Evolutionary conservation across 108 stramenopile genomes (phyloP), one percentile per base, ranked within the genome.

Genomic region (Cyclotella atomus): DNA sequence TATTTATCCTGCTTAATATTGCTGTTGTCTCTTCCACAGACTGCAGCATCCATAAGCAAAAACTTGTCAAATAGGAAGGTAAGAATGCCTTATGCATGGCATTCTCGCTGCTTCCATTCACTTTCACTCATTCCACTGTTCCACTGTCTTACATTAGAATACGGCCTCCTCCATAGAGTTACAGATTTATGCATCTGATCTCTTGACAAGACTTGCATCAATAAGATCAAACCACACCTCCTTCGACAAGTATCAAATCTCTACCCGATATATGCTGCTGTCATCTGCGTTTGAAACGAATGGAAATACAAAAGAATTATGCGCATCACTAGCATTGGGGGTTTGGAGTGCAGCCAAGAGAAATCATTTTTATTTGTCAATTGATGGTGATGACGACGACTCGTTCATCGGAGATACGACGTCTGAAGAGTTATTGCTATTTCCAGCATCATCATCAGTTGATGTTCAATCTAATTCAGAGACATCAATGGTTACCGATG

Each of bases 221-320:
- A 80, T 68, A 67, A 30, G 46, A 43, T 33, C 67, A 6, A 66
- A 60, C 44, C 20, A 47, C 23, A 27, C 60, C 9, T 68, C 65
- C 19, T 80, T 73, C 44, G 71, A 73, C 8, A 80, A 71, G 54
- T 80, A 73, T 35, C 79, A 80, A 62, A 36, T 80, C 34, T 46
- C 71, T 15, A 73, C 46, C 35, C 65, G 79, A 44, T 80, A 56
- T 61, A 71, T 67, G 70, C 56, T 67, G 15, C 35, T 79, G 30
- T 54, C 77, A 44, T 66, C 70, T 21, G 47, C 64, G 10, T 20
- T 79, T 19, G 77, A 79, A 55, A 41, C 57, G 28, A 33, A 25
- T n/a, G 70, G 70, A 17, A 65, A 65, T 55, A 32, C 17, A 12
- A 65, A 44, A 5, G 77, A 79, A 52, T 71, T 59, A 30, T 59